Evolutionary conservation across 495 filamentous ascomycete species (phyloP).

Genomic region (Apodospora peruviana): DNA sequence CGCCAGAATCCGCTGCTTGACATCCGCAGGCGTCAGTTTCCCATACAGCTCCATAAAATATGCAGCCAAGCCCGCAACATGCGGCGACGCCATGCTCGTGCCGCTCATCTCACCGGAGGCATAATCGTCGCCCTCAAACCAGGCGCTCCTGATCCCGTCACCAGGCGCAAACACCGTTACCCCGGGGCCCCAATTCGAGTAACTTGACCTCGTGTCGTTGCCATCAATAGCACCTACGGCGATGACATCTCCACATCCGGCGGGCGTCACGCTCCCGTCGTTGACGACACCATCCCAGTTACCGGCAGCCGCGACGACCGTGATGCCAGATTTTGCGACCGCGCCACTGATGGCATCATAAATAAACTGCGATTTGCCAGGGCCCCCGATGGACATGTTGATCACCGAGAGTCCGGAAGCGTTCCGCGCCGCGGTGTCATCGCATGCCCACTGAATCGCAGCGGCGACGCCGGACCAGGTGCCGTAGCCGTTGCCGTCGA

Average conservation of each 20-base stretch:
- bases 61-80: conserved; percentile 51
- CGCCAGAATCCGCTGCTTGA: conserved; percentile 29
- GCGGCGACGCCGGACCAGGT: conserved; percentile 39
- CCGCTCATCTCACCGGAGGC: conserved; percentile 46
- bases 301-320: conserved; percentile 44
- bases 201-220: conserved; percentile 38
- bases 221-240: conserved; percentile 49
- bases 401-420: conserved; percentile 33
- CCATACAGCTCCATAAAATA: conserved; percentile 41
- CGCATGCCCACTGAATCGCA: conserved; percentile 49
- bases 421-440: conserved; percentile 34
- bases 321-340: conserved; percentile 35
- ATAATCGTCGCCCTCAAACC: conserved; percentile 3
- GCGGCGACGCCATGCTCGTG: conserved; percentile 56
- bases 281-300: conserved; percentile 37
- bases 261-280: conserved; percentile 38
- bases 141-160: conserved; percentile 25
- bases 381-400: conserved; percentile 50
- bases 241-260: conserved; percentile 45
- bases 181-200: conserved; percentile 52
- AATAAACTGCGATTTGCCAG: conserved; percentile 38
- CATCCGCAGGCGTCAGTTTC: conserved; percentile 1
- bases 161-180: conserved; percentile 57
- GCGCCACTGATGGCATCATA: conserved; percentile 44
- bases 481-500: conserved; percentile 22